These are phyloP conservation scores for Sicyos edulis DNA, from an alignment of 306 rosid species.

Conservation along the genomic window DNA sequence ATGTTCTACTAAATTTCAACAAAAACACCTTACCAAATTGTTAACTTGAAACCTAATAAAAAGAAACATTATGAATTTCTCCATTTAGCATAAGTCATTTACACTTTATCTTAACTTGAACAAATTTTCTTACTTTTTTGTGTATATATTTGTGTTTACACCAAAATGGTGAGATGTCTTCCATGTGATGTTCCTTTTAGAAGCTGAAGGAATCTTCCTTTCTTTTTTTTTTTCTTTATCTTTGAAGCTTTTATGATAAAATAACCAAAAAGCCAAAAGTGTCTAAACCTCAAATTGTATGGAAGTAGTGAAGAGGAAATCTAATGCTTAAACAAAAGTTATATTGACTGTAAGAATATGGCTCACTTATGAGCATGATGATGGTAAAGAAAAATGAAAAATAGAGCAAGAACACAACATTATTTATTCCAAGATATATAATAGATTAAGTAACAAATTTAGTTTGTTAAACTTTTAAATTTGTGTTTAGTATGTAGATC, in stretches of 20 bases:
- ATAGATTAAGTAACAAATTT: no score
- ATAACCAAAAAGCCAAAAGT: background rate
- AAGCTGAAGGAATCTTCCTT: background rate
- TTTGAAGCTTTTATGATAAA: background rate
- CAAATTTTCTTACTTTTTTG: background rate
- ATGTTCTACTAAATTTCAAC: constrained; percentile 7
- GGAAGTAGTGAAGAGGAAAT: background rate
- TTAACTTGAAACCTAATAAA: background rate
- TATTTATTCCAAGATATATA: no score
- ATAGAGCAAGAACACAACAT: no score
- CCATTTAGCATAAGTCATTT: background rate
- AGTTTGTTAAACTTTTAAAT: no score
- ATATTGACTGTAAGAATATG: background rate
- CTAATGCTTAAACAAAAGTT: background rate
- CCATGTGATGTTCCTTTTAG: background rate
- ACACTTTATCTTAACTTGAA: background rate
- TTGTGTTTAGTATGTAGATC: no score
- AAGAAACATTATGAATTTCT: background rate
- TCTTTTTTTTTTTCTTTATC: no score
- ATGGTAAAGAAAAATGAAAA: no score
- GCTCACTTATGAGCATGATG: background rate
- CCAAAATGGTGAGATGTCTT: background rate
- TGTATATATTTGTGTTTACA: background rate
- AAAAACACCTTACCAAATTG: constrained; percentile 6
- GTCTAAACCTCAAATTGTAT: background rate